phyloP scores from a whole-genome alignment of 345 rosid genomes.

The Balakata baccata region DNA sequence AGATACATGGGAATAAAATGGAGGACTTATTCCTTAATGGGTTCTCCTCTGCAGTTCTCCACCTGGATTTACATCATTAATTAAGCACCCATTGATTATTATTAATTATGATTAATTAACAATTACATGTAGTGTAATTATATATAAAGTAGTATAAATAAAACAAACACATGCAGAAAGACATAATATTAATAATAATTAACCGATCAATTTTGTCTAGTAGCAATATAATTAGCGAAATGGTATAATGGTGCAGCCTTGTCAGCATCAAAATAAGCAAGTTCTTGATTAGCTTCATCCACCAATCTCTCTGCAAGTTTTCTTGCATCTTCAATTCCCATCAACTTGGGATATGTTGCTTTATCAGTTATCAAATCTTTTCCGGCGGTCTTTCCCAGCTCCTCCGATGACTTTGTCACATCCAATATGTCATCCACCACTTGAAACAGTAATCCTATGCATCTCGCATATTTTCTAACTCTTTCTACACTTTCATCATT shows the following conservation, averaged over 20 bases:
- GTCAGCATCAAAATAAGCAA: conserved; percentile 26
- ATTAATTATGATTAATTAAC: too few species aligned
- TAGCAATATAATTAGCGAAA: conserved; percentile 32
- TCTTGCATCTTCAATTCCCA: conserved; percentile 36
- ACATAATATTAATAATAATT: not conserved
- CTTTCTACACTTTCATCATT: conserved; percentile 22
- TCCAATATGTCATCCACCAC: conserved; percentile 40
- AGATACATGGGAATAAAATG: too few species aligned
- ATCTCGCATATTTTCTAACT: conserved; percentile 34
- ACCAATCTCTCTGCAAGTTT: conserved; percentile 26
- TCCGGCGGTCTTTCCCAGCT: conserved; percentile 42
- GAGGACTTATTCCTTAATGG: too few species aligned
- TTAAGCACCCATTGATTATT: too few species aligned
- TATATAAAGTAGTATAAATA: too few species aligned
- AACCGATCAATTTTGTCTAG: conserved; percentile 27
- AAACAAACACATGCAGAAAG: too few species aligned
- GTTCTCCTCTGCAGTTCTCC: too few species aligned
- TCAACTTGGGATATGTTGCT: conserved; percentile 39
- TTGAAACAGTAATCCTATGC: conserved; percentile 35
- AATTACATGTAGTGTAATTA: too few species aligned
- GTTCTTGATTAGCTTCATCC: conserved; percentile 31
- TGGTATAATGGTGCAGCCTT: conserved; percentile 36
- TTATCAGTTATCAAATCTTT: conserved; percentile 36
- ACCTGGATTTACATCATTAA: too few species aligned
- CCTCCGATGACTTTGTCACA: conserved; percentile 31